phyloP scores from a whole-genome alignment of 371 early-diverging fungal genomes.

The Mycotypha africana region DNA sequence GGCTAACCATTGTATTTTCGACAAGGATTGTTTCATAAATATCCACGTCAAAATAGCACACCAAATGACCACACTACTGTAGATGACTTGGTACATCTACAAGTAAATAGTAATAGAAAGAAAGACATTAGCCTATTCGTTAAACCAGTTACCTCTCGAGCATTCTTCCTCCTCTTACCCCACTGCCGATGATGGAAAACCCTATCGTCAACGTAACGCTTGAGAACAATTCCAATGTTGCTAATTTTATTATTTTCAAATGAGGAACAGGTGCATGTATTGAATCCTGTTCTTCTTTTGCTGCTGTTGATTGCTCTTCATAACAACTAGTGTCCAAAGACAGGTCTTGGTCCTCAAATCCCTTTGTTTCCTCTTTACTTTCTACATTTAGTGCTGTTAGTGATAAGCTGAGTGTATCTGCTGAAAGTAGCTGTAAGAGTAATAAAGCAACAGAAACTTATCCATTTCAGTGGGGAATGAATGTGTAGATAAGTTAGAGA shows the following conservation, averaged over 20 bases:
- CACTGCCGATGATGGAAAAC: conserved; percentile 67
- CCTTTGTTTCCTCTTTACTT: no score
- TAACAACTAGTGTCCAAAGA: not conserved
- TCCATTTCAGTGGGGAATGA: no score
- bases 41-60: conserved; percentile 66
- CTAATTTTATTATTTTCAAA: conserved; percentile 43
- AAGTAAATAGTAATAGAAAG: not conserved
- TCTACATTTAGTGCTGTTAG: no score
- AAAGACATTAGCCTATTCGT: conserved; percentile 3
- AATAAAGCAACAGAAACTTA: conserved; percentile 1
- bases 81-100: conserved; percentile 73
- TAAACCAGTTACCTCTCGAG: no score
- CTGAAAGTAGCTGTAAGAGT: no score
- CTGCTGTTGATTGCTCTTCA: not conserved
- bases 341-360: no score
- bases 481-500: no score
- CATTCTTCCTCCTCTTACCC: no score
- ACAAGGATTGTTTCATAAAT: conserved; percentile 53
- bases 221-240: conserved; percentile 58
- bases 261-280: conserved; percentile 42
- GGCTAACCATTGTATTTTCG: conserved; percentile 56
- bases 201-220: conserved; percentile 65
- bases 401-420: no score
- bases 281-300: conserved; percentile 17
- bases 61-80: conserved; percentile 72